A percentile compares a stretch with the other conserved stretches of the same genome.
phyloP scores from a whole-genome alignment of 345 rosid genomes.

The Brassica incana region DNA sequence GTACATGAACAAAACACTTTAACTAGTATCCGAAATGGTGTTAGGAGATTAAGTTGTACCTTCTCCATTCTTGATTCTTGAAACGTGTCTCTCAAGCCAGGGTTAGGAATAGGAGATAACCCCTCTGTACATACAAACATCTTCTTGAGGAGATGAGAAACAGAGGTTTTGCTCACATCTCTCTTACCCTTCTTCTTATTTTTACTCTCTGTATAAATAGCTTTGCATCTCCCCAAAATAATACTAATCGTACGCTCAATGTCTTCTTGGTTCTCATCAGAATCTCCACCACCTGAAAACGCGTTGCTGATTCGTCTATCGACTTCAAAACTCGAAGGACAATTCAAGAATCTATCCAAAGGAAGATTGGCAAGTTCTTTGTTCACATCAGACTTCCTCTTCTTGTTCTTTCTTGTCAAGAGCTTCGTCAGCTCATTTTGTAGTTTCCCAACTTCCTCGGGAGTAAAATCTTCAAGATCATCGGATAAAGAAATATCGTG shows the following conservation, averaged over 20 bases:
- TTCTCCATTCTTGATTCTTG: conserved; percentile 94
- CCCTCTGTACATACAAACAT: conserved; percentile 71
- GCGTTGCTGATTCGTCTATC: conserved; percentile 66
- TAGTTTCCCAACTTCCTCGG: conserved; percentile 81
- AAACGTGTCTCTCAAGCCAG: conserved; percentile 70
- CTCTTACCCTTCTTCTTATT: conserved; percentile 36
- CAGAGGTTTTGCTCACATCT: conserved; percentile 64
- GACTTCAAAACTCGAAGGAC: conserved; percentile 94
- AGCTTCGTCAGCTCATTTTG: conserved; percentile 82
- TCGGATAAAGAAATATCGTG: conserved; percentile 45
- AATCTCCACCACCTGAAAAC: conserved; percentile 33
- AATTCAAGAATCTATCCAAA: conserved; percentile 88
- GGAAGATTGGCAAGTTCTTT: conserved; percentile 65
- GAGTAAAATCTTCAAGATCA: conserved; percentile 67
- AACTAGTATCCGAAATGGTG: background rate
- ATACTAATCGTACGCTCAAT: conserved; percentile 85
- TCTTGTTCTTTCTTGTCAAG: conserved; percentile 52
- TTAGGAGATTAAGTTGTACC: conserved; percentile 44
- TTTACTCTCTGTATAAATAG: conserved; percentile 62
- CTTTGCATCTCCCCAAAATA: conserved; percentile 83
- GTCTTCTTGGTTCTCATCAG: conserved; percentile 60
- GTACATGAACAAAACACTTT: background rate
- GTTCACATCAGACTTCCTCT: conserved; percentile 45
- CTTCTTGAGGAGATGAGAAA: conserved; percentile 79
- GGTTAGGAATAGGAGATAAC: conserved; percentile 50